phyloP scores from a whole-genome alignment of 169 alveolate species.

The Eimeria falciformis region DNA sequence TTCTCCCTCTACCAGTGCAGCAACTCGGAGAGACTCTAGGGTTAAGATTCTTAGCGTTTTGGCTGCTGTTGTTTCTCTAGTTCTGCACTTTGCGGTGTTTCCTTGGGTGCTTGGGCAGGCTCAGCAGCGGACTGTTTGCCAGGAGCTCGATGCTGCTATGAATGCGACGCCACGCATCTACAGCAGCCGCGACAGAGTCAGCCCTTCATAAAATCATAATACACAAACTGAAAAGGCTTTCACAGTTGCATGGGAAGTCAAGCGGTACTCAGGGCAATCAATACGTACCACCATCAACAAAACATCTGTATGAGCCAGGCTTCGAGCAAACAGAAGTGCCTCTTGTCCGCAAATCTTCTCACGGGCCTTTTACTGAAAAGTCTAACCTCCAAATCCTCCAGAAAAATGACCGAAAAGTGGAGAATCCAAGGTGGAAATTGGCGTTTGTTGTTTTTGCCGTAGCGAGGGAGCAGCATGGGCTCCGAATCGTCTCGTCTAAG shows the following conservation, averaged over 20 bases:
- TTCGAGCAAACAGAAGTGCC: no score
- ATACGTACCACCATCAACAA: no score
- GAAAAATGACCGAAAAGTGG: no score
- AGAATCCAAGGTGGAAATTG: no score
- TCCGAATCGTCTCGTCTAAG: background rate
- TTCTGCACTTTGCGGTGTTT: background rate
- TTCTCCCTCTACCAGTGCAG: background rate
- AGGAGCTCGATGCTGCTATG: slow-evolving; percentile 40
- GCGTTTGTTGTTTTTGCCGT: background rate
- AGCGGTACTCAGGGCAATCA: background rate
- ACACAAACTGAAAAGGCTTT: background rate
- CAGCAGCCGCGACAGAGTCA: slow-evolving; percentile 27
- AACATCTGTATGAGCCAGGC: no score
- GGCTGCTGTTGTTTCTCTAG: background rate
- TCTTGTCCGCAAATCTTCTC: no score
- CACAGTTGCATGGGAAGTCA: background rate
- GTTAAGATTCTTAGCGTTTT: background rate
- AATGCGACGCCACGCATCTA: slow-evolving; percentile 26
- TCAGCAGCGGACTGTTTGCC: slow-evolving; percentile 54
- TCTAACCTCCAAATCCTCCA: no score
- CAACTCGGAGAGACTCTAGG: background rate
- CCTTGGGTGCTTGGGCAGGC: background rate
- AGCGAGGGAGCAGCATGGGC: slow-evolving; percentile 30
- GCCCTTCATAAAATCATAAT: background rate
- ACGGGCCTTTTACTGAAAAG: no score